A percentile compares a stretch with the other conserved stretches of the same genome.
Evolutionary conservation across 768 basidiomycete species (phyloP).

Genomic region (Mycena kentingensis): DNA sequence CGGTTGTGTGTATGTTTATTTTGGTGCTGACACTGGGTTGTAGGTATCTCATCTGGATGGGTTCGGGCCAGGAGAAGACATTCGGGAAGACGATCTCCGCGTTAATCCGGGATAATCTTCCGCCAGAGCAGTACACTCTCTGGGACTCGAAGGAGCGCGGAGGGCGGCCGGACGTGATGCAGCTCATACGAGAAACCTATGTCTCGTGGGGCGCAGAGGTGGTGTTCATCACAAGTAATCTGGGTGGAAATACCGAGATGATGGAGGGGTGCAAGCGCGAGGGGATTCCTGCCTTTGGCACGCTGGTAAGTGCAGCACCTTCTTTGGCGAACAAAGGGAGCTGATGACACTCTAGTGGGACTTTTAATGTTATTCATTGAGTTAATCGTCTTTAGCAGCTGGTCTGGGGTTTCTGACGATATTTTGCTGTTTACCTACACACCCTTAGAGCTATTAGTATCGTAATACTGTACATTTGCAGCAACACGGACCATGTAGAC

Average conservation of each 20-base stretch:
- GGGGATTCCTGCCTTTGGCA: conserved; percentile 67
- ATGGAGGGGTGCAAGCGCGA: conserved; percentile 78
- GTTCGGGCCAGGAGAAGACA: conserved; percentile 83
- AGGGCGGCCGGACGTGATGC: conserved; percentile 78
- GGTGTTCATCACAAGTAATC: conserved; percentile 83
- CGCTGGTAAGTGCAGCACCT: conserved; percentile 20
- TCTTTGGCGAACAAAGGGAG: neutral
- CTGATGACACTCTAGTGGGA: conserved; percentile 61
- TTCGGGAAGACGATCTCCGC: conserved; percentile 79
- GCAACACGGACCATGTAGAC: neutral
- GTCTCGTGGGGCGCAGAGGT: conserved; percentile 82
- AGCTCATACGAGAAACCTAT: conserved; percentile 72
- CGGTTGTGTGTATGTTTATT: conserved; percentile 9
- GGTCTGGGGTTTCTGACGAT: too few species aligned
- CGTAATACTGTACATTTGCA: neutral
- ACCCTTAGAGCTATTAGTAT: neutral
- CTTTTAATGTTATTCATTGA: conserved; percentile 42
- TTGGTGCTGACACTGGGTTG: conserved; percentile 45
- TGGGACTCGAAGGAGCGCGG: conserved; percentile 80
- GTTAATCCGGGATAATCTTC: conserved; percentile 67
- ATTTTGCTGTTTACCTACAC: too few species aligned
- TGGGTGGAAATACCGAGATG: conserved; percentile 75
- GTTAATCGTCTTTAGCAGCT: neutral
- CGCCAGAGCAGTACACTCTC: conserved; percentile 68
- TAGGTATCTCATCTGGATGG: conserved; percentile 81